Base-by-base conservation (phyloP, 192 early-diverging fungal genomes). In the Entophlyctis helioformis region DNA sequence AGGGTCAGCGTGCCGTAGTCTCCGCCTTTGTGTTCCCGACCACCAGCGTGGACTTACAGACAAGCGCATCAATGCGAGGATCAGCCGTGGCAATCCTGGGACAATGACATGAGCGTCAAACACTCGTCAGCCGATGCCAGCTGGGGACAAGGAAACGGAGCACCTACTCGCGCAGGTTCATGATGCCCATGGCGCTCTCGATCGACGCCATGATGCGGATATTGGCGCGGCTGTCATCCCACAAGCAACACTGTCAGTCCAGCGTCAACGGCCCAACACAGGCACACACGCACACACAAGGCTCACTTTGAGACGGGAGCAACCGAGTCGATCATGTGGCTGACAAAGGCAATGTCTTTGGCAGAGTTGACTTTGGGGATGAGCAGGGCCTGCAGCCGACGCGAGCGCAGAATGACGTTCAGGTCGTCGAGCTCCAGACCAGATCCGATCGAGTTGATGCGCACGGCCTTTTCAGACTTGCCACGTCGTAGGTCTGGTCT, bases 291-390 rank as follows among this genome's bases (percentile, higher is more conserved):
- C 35, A 36, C n/a, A n/a, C n/a, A n/a, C n/a, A n/a, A n/a, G n/a
- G 4, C 29, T 21, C 44, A 48, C 50, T 16, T 60, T 18, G 48
- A 18, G 13, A 74, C 78, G 0, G 72, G 70, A 1, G 85, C 85
- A 6, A 83, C 63, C 2, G 66, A 58, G 43, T 87, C 80, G 32
- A 91, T 86, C 67, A 79, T 74, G 36, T 63, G 57, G 11, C 71
- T 66, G 1, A 93, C 86, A 60, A 78, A 78, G 28, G 77, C 70
- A 13, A 97, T 57, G 44, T 91, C 89, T 42, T 69, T 58, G 1
- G 85, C 74, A 8, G 73, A 71, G 42, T 88, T 76, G 5, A 89
- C 89, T 54, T 96, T 96, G 33, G 92, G 89, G 27, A 96, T 80
- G 29, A 96, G 74, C 23, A 96, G 72, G 60, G 77, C 79, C 48